Evolutionary conservation across 768 basidiomycete species (phyloP).

Genomic region (Rhodosporidiobolus odoratus): DNA sequence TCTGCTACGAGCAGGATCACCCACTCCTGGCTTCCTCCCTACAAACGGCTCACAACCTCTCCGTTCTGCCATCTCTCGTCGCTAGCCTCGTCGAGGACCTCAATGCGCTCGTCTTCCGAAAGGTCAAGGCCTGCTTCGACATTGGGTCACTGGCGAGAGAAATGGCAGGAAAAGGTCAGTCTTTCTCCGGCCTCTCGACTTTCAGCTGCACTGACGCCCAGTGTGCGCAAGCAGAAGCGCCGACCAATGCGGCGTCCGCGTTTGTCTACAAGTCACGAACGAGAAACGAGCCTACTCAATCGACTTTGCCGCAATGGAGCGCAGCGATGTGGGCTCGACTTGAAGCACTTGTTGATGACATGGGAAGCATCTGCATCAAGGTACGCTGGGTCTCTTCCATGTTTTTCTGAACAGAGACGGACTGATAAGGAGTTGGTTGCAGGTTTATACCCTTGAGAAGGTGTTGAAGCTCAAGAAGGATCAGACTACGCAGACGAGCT

Average conservation of each 20-base stretch:
- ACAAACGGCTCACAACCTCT: conserved; percentile 91
- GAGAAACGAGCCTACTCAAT: conserved; percentile 80
- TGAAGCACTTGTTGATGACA: conserved; percentile 76
- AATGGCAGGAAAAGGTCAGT: conserved; percentile 68
- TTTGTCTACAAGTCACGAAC: conserved; percentile 72
- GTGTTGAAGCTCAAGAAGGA: conserved; percentile 86
- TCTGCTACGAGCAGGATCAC: conserved; percentile 64
- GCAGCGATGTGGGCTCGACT: conserved; percentile 74
- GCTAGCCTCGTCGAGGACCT: conserved; percentile 71
- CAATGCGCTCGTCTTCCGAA: conserved; percentile 71
- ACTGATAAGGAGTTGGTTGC: neutral
- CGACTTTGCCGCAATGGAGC: conserved; percentile 80
- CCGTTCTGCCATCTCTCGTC: conserved; percentile 75
- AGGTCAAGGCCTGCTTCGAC: conserved; percentile 80
- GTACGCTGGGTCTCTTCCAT: conserved; percentile 45
- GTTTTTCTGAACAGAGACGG: neutral
- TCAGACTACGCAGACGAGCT: conserved; percentile 64
- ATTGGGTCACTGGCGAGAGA: conserved; percentile 79
- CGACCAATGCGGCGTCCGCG: conserved; percentile 47
- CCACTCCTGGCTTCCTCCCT: conserved; percentile 84
- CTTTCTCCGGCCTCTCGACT: neutral
- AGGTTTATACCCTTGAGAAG: conserved; percentile 94
- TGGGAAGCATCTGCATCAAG: conserved; percentile 87
- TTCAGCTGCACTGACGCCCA: neutral
- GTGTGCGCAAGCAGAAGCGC: conserved; percentile 36